These are phyloP conservation scores for Colletotrichum sp. DNA, from an alignment of 2,329 filamentous ascomycete species.

Conservation along the genomic window DNA sequence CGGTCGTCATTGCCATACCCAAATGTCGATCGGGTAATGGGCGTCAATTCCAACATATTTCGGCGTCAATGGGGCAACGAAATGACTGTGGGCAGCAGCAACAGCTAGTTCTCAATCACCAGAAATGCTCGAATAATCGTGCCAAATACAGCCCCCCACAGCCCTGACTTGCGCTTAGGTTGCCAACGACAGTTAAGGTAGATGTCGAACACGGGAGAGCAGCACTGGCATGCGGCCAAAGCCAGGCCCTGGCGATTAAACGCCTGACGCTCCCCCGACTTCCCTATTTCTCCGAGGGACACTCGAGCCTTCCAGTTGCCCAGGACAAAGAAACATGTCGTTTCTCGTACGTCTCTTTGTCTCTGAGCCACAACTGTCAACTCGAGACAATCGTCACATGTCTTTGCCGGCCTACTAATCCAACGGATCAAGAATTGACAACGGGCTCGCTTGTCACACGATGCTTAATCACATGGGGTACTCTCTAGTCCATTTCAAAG, in stretches of 20 bases:
- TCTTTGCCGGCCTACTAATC: not conserved
- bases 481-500: slow-evolving; percentile 16
- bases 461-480: not conserved
- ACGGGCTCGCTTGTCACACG: not conserved
- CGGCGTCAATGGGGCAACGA: slow-evolving; percentile 18
- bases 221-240: not conserved
- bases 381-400: not conserved
- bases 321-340: slow-evolving; percentile 2
- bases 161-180: not conserved
- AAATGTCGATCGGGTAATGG: slow-evolving; percentile 2
- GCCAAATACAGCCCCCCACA: not conserved
- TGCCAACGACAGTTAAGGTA: not conserved
- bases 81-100: not conserved
- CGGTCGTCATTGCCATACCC: not conserved
- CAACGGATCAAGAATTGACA: not conserved
- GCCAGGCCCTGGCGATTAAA: not conserved
- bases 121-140: slow-evolving; percentile 15
- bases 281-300: not conserved
- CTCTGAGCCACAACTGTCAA: not conserved
- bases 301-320: not conserved
- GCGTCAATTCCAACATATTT: slow-evolving; percentile 9
- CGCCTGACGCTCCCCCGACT: not conserved
- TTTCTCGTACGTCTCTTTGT: slow-evolving; percentile 2
- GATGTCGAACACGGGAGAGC: not conserved
- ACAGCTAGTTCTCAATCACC: not conserved